These are phyloP conservation scores for Saccharomycopsis lassenensis DNA, from an alignment of 805 yeast genomes.

Conservation along the genomic window DNA sequence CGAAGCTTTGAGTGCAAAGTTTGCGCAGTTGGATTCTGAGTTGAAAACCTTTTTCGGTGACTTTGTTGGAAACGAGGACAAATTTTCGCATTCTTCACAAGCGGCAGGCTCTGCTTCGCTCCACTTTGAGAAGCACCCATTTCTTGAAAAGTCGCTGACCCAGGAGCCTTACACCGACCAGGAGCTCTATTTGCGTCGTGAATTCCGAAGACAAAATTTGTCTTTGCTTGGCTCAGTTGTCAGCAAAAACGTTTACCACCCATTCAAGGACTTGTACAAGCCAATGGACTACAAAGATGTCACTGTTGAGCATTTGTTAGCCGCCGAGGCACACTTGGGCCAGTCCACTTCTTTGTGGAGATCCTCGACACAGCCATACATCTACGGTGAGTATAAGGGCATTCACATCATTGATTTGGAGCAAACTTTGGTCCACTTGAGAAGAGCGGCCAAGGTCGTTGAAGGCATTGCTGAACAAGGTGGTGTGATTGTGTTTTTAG, in stretches of 20 bases:
- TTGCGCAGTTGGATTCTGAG: conserved; percentile 8
- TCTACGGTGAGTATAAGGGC: conserved; percentile 85
- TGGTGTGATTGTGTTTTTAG: conserved; percentile 76
- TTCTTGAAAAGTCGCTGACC: conserved; percentile 47
- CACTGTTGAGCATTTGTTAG: conserved; percentile 59
- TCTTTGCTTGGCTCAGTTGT: conserved; percentile 57
- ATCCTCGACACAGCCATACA: conserved; percentile 72
- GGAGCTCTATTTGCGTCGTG: conserved; percentile 67
- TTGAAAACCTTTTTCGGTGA: conserved; percentile 11
- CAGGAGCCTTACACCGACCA: conserved; percentile 63
- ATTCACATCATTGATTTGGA: conserved; percentile 85
- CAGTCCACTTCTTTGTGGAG: conserved; percentile 76
- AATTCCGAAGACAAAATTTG: conserved; percentile 43
- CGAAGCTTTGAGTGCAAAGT: conserved; percentile 1
- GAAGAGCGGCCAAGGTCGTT: conserved; percentile 76
- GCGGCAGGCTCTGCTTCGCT: neutral
- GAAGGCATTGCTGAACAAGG: conserved; percentile 76
- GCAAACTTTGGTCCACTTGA: conserved; percentile 63
- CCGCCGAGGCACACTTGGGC: conserved; percentile 93
- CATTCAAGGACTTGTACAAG: conserved; percentile 50
- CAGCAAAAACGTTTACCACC: conserved; percentile 47
- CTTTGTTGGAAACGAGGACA: conserved; percentile 14
- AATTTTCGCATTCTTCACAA: conserved; percentile 1
- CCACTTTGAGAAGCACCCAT: conserved; percentile 38
- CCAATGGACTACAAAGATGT: conserved; percentile 51